phyloP scores from a whole-genome alignment of 345 rosid species.

The Arabidopsis arenosa region DNA sequence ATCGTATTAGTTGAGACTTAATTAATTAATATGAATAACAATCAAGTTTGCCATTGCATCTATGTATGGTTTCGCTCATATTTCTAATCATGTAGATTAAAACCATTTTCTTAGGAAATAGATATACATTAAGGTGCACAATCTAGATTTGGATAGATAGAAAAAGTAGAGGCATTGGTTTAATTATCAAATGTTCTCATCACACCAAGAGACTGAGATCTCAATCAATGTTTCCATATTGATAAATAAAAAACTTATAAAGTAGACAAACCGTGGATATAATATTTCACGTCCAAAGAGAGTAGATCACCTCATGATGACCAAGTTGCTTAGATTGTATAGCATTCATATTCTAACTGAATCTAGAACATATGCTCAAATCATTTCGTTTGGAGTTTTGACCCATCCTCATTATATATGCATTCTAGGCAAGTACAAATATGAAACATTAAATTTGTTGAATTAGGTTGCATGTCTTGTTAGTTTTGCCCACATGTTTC shows the following conservation, averaged over 20 bases:
- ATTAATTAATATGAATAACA: neutral
- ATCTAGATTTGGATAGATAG: slow-evolving; percentile 15
- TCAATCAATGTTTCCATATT: slow-evolving; percentile 4
- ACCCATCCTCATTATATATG: slow-evolving; percentile 24
- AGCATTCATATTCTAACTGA: slow-evolving; percentile 10
- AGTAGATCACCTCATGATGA: slow-evolving; percentile 16
- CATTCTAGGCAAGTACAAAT: neutral
- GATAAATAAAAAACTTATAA: slow-evolving; percentile 1
- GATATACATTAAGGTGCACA: neutral
- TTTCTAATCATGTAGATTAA: neutral
- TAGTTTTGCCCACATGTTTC: slow-evolving; percentile 24
- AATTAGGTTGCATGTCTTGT: slow-evolving; percentile 11
- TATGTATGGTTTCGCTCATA: neutral
- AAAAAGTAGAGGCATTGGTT: neutral
- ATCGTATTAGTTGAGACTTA: neutral
- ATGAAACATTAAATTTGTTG: neutral
- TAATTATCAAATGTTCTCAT: slow-evolving; percentile 11
- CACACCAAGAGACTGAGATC: neutral
- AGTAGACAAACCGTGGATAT: slow-evolving; percentile 34
- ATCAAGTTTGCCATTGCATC: neutral
- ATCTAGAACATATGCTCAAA: slow-evolving; percentile 19
- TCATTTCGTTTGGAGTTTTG: neutral
- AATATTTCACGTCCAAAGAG: slow-evolving; percentile 30
- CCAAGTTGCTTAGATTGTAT: slow-evolving; percentile 15
- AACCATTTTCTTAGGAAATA: neutral